Conservation (phyloP, 768 basidiomycete genomes). For the Rhodosporidiobolus sp. region DNA sequence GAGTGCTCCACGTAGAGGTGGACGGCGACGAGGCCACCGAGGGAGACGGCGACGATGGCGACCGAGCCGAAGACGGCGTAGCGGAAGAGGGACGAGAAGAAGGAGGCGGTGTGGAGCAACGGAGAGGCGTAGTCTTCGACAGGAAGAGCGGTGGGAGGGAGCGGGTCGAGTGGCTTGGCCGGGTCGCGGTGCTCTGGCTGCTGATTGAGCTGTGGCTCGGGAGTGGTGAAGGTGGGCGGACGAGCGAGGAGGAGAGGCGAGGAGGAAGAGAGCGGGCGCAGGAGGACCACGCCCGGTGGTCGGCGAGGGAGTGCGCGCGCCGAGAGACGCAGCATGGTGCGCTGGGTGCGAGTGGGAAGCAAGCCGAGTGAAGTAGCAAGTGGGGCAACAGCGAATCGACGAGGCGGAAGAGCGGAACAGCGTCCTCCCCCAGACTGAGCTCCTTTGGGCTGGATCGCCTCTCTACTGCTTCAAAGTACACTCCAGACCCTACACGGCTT, state of each 20-base stretch:
- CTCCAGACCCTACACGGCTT: too few species aligned
- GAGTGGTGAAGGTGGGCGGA: conserved; percentile 21
- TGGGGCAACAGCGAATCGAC: too few species aligned
- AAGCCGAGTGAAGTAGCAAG: too few species aligned
- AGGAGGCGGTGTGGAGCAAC: conserved; percentile 30
- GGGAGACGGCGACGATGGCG: conserved; percentile 15
- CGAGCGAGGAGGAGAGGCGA: background rate
- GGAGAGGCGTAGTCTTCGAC: conserved; percentile 40
- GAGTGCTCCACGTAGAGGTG: conserved; percentile 40
- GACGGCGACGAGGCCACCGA: conserved; percentile 7
- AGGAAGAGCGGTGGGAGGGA: conserved; percentile 35
- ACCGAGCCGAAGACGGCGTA: conserved; percentile 37
- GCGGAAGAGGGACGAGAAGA: conserved; percentile 32
- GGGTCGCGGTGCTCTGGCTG: background rate
- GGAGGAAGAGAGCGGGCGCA: background rate
- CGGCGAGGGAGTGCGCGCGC: background rate
- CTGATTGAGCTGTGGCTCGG: background rate
- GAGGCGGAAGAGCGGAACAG: too few species aligned
- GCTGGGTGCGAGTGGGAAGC: too few species aligned
- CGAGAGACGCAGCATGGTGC: background rate
- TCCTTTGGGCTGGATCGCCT: too few species aligned
- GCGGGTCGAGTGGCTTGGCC: conserved; percentile 2
- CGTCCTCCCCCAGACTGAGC: too few species aligned
- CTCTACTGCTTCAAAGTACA: too few species aligned
- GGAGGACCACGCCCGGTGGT: too few species aligned